These are phyloP conservation scores for Coemansia sp. DNA, from an alignment of 192 early-diverging fungal genomes.

Conservation along the genomic window DNA sequence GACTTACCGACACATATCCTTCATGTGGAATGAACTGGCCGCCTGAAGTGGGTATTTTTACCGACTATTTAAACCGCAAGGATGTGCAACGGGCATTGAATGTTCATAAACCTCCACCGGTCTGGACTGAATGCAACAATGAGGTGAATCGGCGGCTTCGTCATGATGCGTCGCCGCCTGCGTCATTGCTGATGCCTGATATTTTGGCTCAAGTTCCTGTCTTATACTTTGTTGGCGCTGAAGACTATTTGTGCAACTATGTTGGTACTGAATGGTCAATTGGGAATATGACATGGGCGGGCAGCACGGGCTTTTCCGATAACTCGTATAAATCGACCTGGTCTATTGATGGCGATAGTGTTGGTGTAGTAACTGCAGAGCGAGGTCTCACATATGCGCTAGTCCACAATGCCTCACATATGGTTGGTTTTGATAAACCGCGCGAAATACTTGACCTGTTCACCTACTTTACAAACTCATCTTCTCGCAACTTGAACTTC, in stretches of 20 bases:
- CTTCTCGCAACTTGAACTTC: constrained; percentile 32
- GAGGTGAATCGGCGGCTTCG: constrained; percentile 32
- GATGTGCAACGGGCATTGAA: constrained; percentile 59
- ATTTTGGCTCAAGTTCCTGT: constrained; percentile 54
- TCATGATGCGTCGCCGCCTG: constrained; percentile 46
- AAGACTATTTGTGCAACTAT: constrained; percentile 73
- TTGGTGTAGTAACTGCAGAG: constrained; percentile 53
- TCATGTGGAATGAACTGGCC: constrained; percentile 66
- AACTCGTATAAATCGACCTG: constrained; percentile 34
- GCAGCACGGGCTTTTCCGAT: constrained; percentile 51
- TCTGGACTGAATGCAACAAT: constrained; percentile 65
- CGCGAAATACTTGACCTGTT: constrained; percentile 61
- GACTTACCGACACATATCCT: constrained; percentile 57
- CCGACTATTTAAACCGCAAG: constrained; percentile 47
- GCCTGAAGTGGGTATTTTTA: constrained; percentile 41
- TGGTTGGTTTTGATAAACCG: constrained; percentile 68
- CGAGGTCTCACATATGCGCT: constrained; percentile 63
- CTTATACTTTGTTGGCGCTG: constrained; percentile 63
- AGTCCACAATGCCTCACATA: constrained; percentile 64
- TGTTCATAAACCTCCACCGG: constrained; percentile 18
- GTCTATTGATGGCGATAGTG: constrained; percentile 45
- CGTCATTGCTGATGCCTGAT: constrained; percentile 48
- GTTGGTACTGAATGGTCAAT: constrained; percentile 63
- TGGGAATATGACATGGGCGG: constrained; percentile 61
- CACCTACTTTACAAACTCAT: constrained; percentile 53